phyloP scores from a whole-genome alignment of 371 early-diverging fungal species.

The Haplosporangium sp. region DNA sequence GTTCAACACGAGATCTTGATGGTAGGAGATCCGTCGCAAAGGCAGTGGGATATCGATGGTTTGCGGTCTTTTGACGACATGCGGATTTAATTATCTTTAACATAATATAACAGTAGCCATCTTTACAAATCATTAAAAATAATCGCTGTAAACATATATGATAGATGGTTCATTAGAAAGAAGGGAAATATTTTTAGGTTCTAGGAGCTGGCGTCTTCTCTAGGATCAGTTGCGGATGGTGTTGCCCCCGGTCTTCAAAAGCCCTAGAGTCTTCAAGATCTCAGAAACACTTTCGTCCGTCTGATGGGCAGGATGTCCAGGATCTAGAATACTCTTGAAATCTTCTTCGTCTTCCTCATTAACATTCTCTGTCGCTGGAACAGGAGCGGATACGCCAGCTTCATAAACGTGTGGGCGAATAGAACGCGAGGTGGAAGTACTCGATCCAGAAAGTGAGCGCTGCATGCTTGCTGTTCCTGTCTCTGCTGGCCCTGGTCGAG shows the following conservation, averaged over 20 bases:
- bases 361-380: neutral
- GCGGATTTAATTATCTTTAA: neutral
- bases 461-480: conserved; percentile 1
- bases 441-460: conserved; percentile 14
- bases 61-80: neutral
- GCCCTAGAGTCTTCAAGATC: conserved; percentile 34
- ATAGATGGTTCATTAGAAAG: too few relatives aligned
- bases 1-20: neutral
- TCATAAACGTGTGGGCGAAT: neutral
- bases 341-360: neutral
- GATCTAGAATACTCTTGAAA: conserved; percentile 38
- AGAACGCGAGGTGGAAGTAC: conserved; percentile 11
- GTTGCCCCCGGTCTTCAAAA: neutral
- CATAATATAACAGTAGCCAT: too few relatives aligned
- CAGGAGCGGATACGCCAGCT: neutral
- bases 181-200: too few relatives aligned
- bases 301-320: conserved; percentile 29
- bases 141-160: neutral
- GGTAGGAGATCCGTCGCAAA: neutral
- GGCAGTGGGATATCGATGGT: conserved; percentile 1
- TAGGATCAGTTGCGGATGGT: too few relatives aligned
- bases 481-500: neutral
- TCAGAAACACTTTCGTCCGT: conserved; percentile 20
- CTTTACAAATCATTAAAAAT: too few relatives aligned
- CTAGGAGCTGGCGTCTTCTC: too few relatives aligned